Percentiles rank a stretch among this genome's conserved stretches.
phyloP scores from a whole-genome alignment of 2,329 filamentous ascomycete species.

The Xylaria sp. region DNA sequence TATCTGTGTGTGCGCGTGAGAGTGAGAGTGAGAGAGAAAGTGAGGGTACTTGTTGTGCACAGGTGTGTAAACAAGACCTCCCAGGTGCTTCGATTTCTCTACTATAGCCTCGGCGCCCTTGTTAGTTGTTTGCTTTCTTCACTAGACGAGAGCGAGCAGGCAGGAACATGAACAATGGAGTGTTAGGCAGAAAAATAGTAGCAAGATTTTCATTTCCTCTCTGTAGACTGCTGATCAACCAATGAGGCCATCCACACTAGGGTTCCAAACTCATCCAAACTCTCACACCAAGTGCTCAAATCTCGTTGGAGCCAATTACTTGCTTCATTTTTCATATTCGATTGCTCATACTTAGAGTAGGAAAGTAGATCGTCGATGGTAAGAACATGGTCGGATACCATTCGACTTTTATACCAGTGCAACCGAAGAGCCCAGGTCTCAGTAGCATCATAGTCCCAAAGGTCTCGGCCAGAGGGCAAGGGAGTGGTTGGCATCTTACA shows the following conservation, averaged over 20 bases:
- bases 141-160: not conserved
- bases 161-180: not conserved
- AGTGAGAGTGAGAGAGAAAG: no score
- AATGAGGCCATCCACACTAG: constrained; percentile 40
- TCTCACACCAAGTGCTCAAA: constrained; percentile 37
- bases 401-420: constrained; percentile 16
- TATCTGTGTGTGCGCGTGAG: no score
- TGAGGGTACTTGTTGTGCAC: no score
- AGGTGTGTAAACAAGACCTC: not conserved
- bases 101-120: not conserved
- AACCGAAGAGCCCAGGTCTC: constrained; percentile 30
- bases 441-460: constrained; percentile 34
- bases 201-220: not conserved
- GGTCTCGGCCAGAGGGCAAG: constrained; percentile 24
- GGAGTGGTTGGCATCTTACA: constrained; percentile 18
- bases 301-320: constrained; percentile 15
- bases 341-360: not conserved
- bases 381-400: constrained; percentile 6
- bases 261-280: constrained; percentile 36
- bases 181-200: not conserved
- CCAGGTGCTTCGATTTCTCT: not conserved
- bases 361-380: constrained; percentile 17
- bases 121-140: constrained; percentile 1
- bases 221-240: constrained; percentile 36
- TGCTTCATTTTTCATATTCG: not conserved